These are phyloP conservation scores for Vicia sativa DNA, from an alignment of 306 rosid genomes.

Conservation along the genomic window DNA sequence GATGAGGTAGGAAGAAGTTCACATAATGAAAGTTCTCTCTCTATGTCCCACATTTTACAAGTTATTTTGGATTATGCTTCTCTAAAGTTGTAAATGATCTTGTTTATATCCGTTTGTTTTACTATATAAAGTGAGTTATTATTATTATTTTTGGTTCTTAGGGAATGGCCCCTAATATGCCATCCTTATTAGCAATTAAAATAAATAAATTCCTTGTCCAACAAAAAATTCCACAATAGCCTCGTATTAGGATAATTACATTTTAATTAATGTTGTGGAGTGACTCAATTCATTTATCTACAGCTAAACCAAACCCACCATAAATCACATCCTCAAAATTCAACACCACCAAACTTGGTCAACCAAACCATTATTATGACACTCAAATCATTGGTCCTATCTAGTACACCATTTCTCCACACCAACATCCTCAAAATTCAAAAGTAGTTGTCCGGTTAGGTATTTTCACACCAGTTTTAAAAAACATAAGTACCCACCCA, in stretches of 20 bases:
- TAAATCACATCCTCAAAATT: conserved; percentile 19
- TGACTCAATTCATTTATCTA: neutral
- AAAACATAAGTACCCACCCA: neutral
- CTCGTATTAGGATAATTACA: neutral
- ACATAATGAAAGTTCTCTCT: conserved; percentile 2
- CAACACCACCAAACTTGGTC: conserved; percentile 36
- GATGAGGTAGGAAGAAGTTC: neutral
- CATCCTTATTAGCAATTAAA: no score
- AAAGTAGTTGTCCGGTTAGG: conserved; percentile 45
- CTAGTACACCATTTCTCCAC: neutral
- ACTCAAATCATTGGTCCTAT: conserved; percentile 32
- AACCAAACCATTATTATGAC: conserved; percentile 39
- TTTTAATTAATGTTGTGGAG: neutral
- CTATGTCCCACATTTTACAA: neutral
- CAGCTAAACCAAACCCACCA: conserved; percentile 44
- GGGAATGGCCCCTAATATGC: no score
- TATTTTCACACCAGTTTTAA: conserved; percentile 32
- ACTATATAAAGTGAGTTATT: neutral
- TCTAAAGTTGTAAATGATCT: neutral
- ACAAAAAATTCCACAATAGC: no score
- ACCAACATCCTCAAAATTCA: conserved; percentile 24
- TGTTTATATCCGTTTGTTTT: neutral
- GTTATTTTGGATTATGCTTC: neutral
- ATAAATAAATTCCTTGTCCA: no score
- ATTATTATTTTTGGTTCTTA: no score